Base-by-base conservation (phyloP, 139 green algal genomes). In the Protoeuglena noctilucae region DNA sequence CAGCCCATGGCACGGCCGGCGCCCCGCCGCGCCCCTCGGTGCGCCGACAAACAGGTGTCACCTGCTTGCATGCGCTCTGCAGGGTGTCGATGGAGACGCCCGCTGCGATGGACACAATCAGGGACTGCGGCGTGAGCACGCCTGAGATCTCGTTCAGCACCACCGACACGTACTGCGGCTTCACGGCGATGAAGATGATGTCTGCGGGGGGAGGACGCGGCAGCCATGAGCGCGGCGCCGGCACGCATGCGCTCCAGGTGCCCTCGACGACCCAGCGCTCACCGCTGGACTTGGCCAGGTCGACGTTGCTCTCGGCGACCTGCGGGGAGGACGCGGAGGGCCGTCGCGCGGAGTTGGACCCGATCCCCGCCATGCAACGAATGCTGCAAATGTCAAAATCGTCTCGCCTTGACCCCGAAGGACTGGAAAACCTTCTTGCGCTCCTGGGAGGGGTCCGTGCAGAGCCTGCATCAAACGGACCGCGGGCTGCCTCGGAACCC, bases 31-130 rank as follows among this genome's bases (percentile, higher is more conserved):
- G 34, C 34, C 34, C n/a, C n/a, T n/a, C n/a, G n/a, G n/a, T n/a
- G n/a, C n/a, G n/a, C n/a, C n/a, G n/a, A n/a, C n/a, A n/a, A n/a
- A n/a, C n/a, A n/a, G n/a, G n/a, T n/a, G n/a, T 24, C 2, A 7
- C 18, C 4, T 39, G 17, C 19, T 31, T 48, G n/a, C 48, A 28
- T 48, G 25, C 12, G 28, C n/a, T 52, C 57, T 65, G 25, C 25
- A 72, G 52, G 19, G 56, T 53, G 47, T 56, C 54, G 19, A 95
- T 47, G 0, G 85, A 86, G 28, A 96, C 75, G 19, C 89, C 89
- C 4, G 89, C 89, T 19, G 88, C 90, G 51, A 97, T 96, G 56
- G 81, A 94, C 21, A 98, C 81, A 1, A 98, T 57, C 9, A 84
- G 46, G n/a, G n/a, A n/a, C 24, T 76, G 60, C 12, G 53, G n/a